Base-by-base conservation (phyloP, 2,329 filamentous ascomycete species). In the Aschersonia sp. region DNA sequence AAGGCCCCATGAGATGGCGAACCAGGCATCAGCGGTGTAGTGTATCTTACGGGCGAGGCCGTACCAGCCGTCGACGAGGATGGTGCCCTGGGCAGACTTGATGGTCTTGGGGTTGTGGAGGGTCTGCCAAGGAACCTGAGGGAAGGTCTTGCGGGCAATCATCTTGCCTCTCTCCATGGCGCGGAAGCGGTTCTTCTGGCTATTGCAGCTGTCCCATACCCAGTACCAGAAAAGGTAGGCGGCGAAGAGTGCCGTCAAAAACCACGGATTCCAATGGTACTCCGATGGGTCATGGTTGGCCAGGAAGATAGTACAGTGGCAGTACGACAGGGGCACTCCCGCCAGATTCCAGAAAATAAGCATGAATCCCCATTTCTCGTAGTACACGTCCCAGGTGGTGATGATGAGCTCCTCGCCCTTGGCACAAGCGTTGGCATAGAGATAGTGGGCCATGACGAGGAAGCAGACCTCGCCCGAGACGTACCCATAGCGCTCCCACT, bases 261-360 rank as follows among this genome's bases (percentile, higher is more conserved):
- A 77, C 54, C 73, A 78, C 47, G 74, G 77, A 58, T 86, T 85
- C 81, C 84, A 89, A 45, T 72, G 73, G 66, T 94, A 94, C 50
- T 78, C 78, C 30, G 78, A 73, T 0, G 89, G 84, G 58, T 84
- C 68, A 63, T 92, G 87, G 65, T 84, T 89, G 54, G 87, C 88
- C 45, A 94, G 75, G 67, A 85, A 42, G 40, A 42, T 42, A 6
- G n/a, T 42, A 74, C 85, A 92, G 72, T 94, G 88, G 70, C 88
- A 94, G 74, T 94, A 94, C 48, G 80, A 87, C 46, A 94, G 74
- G 9, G 88, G 88, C 29, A 94, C 89, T 55, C 88, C 89, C 44
- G 89, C 88, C 64, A 94, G 72, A 68, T 94, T 94, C 88, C 88
- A 94, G 77, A 94, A 94, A 64, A 91, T 94, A 54, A 94, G 40